Percentiles rank a stretch among this genome's conserved stretches.
phyloP scores from a whole-genome alignment of 1,284 basidiomycete genomes.

The Agroathelia rolfsii region DNA sequence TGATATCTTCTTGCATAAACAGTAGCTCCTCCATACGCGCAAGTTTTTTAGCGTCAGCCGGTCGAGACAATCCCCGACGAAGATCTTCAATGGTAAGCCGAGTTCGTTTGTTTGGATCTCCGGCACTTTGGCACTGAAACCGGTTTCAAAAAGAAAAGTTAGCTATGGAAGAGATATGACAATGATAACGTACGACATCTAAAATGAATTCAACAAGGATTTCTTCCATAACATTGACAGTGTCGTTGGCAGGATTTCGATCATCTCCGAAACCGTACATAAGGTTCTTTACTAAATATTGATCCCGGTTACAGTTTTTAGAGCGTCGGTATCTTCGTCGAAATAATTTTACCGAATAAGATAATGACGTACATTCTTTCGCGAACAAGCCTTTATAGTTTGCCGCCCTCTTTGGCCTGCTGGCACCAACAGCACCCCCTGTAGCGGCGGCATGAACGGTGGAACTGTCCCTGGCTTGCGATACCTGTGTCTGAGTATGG shows the following conservation, averaged over 20 bases:
- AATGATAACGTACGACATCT: constrained; percentile 68
- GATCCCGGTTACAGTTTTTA: constrained; percentile 8
- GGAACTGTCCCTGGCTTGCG: too few relatives aligned
- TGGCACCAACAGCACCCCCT: constrained; percentile 31
- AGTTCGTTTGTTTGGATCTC: constrained; percentile 56
- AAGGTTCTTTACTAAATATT: constrained; percentile 59
- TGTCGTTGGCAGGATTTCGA: constrained; percentile 77
- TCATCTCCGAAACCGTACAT: constrained; percentile 98
- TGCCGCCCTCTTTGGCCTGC: constrained; percentile 47
- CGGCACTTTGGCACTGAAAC: constrained; percentile 60
- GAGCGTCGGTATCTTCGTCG: constrained; percentile 1
- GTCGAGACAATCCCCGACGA: constrained; percentile 61
- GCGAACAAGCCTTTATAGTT: constrained; percentile 63
- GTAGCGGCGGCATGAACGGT: constrained; percentile 28
- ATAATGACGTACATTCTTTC: constrained; percentile 57
- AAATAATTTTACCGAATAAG: constrained; percentile 7
- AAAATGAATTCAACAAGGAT: constrained; percentile 87
- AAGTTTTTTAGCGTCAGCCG: constrained; percentile 78
- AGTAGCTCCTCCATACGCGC: constrained; percentile 82
- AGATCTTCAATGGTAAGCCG: constrained; percentile 75
- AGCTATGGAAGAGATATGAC: constrained; percentile 6
- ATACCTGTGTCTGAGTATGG: constrained; percentile 48
- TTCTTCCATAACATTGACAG: constrained; percentile 88
- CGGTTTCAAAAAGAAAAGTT: constrained; percentile 7
- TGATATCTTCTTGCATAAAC: constrained; percentile 89